Base-by-base conservation (phyloP, 2,329 filamentous ascomycete species). In the Cladophialophora yegresii region DNA sequence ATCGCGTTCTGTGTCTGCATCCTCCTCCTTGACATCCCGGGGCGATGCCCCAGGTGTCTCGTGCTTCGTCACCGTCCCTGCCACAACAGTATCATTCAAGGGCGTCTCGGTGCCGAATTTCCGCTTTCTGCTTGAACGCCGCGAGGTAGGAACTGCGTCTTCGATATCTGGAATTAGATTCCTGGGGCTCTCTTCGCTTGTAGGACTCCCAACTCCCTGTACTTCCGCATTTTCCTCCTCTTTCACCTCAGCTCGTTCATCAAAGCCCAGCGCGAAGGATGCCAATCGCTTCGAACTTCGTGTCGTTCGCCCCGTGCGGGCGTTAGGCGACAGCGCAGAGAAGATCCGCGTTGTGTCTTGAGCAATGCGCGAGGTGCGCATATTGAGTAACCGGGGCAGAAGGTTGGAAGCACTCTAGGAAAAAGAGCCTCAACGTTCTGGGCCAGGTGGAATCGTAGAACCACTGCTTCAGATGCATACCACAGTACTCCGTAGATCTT, bases 361-460 rank as follows among this genome's bases (percentile, higher is more conserved):
- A 8, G 85, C 86, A 58, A 86, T 76, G 49, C 82, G 79, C 8
- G 86, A 87, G 4, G 84, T 84, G 49, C 82, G 80, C 85, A 87
- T 87, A 12, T 54, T 62, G 33, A n/a, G n/a, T n/a, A n/a, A n/a
- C n/a, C n/a, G n/a, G 20, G 36, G 12, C 22, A 7, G 32, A 20
- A 28, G 3, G 26, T 20, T 10, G 43, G 7, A 22, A 23, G 40
- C n/a, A n/a, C n/a, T n/a, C n/a, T n/a, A n/a, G n/a, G n/a, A n/a
- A n/a, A n/a, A n/a, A n/a, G n/a, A n/a, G n/a, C n/a, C n/a, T n/a
- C n/a, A n/a, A n/a, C n/a, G n/a, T n/a, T n/a, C n/a, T n/a, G n/a
- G n/a, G n/a, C n/a, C n/a, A n/a, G n/a, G n/a, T n/a, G n/a, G n/a
- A n/a, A n/a, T n/a, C n/a, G n/a, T n/a, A n/a, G n/a, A n/a, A n/a